These are phyloP conservation scores for Venturia carpophila DNA, from an alignment of 2,329 filamentous ascomycete genomes.

Conservation along the genomic window DNA sequence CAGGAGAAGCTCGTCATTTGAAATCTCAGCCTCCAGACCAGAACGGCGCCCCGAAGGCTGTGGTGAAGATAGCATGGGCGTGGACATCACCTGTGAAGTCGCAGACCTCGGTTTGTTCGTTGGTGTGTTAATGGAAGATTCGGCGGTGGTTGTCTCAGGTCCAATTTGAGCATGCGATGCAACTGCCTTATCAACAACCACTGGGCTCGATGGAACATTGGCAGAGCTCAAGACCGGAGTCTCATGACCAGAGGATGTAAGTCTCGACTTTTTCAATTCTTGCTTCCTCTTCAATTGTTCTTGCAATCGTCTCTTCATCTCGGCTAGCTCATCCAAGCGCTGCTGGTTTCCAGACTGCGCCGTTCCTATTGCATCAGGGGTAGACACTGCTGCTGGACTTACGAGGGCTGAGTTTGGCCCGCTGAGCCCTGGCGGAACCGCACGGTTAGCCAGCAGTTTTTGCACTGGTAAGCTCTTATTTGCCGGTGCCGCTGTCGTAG, in stretches of 20 bases:
- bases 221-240: background rate
- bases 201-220: background rate
- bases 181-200: background rate
- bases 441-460: background rate
- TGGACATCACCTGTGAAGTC: background rate
- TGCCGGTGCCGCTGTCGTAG: background rate
- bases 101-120: background rate
- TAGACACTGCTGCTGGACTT: background rate
- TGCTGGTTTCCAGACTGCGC: constrained; percentile 1
- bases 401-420: background rate
- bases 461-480: background rate
- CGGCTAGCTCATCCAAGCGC: background rate
- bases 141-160: background rate
- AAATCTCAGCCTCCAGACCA: constrained; percentile 37
- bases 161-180: background rate
- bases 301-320: constrained; percentile 4
- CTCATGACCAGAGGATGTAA: background rate
- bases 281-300: constrained; percentile 6
- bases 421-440: background rate
- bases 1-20: constrained; percentile 31
- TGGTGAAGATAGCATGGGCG: background rate
- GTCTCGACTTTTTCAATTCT: constrained; percentile 2
- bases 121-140: background rate
- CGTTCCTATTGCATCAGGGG: background rate
- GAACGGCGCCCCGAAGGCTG: constrained; percentile 22